Base-by-base conservation (phyloP, 352 stramenopile genomes). In the Phytophthora meadii region DNA sequence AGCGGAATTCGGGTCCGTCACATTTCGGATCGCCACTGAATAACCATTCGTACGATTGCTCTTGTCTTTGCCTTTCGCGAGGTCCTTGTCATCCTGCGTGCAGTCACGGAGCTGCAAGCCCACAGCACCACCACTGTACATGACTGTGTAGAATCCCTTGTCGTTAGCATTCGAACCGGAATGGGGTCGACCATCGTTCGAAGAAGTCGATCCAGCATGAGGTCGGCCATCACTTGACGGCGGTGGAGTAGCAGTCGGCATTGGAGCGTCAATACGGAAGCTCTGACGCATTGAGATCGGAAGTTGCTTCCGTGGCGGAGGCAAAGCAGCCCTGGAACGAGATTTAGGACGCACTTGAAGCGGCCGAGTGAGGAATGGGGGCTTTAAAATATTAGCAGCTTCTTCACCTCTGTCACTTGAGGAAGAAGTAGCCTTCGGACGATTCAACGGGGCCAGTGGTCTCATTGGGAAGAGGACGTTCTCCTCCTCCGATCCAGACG, bases 21-120 rank as follows among this genome's bases (percentile, higher is more conserved):
- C 72, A 28, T 77, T 80, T 30, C 81, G 81, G 39, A 93, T 72
- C 40, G 75, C 65, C 22, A 82, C 82, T 34, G 78, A 80, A 62
- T 93, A 93, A 46, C 79, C 82, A 53, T 90, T 91, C 14, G 76
- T 85, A 41, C 72, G 73, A 48, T 86, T 88, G 27, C 49, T 85
- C 54, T 87, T 75, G 54, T 88, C 75, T 39, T 70, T 67, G 42
- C 72, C 72, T 57, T 86, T 81, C 24, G 70, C 68, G 50, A 83
- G 71, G 17, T 37, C 36, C 61, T 68, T 73, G 52, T 82, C 70
- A 44, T 87, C 73, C 48, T 72, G 55, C 17, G 50, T 81, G 65
- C 76, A 84, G 68, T 84, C 75, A 27, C 76, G 73, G 19, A 84
- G 61, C 30, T 80, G 76, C 34, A 87, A 53, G 0, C 78, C 78